These are phyloP conservation scores for Geotrichum cucujoidarum DNA, from an alignment of 1,139 yeast genomes.

Conservation along the genomic window DNA sequence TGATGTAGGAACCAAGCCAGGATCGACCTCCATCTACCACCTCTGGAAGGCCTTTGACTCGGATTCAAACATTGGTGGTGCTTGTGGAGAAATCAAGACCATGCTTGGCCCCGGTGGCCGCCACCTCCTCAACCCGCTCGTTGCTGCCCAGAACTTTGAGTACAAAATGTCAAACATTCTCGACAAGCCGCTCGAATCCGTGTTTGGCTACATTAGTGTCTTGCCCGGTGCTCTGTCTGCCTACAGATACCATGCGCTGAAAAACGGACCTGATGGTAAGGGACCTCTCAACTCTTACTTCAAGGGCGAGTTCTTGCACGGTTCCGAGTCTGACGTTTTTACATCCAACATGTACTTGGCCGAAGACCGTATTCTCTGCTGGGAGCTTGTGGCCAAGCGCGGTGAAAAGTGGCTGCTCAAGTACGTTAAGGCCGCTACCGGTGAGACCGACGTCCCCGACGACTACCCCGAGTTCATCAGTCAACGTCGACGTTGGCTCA, in stretches of 20 bases:
- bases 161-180: constrained; percentile 76
- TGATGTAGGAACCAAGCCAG: constrained; percentile 79
- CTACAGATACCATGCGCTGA: constrained; percentile 59
- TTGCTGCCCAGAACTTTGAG: constrained; percentile 81
- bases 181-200: constrained; percentile 80
- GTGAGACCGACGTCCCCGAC: constrained; percentile 83
- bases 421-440: constrained; percentile 70
- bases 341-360: constrained; percentile 82
- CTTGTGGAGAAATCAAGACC: constrained; percentile 80
- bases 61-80: constrained; percentile 75
- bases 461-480: constrained; percentile 63
- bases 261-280: constrained; percentile 21
- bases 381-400: constrained; percentile 69
- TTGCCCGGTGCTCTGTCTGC: constrained; percentile 89
- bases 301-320: constrained; percentile 64
- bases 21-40: constrained; percentile 64
- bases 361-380: constrained; percentile 78
- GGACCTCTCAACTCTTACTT: constrained; percentile 77
- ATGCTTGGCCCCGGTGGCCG: constrained; percentile 54
- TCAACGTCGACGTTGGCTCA: constrained; percentile 80
- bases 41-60: constrained; percentile 67
- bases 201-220: constrained; percentile 75
- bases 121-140: constrained; percentile 61
- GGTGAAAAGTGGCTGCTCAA: constrained; percentile 58
- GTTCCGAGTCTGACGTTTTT: constrained; percentile 58